Conservation (phyloP, 345 rosid genomes). For the Boechera retrofracta region DNA sequence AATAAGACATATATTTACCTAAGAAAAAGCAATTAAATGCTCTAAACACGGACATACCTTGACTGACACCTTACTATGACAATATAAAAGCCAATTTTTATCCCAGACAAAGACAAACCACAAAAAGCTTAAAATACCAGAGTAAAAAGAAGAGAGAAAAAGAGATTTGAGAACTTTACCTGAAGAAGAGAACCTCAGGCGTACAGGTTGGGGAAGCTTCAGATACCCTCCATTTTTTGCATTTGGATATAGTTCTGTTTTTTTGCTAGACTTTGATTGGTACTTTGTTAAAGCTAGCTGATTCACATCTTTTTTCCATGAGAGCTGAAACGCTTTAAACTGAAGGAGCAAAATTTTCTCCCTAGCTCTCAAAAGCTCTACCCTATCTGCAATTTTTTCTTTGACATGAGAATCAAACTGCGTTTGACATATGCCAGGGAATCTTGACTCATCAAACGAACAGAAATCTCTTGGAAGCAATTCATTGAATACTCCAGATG, state of each 20-base stretch:
- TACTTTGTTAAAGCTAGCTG: conserved; percentile 59
- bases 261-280: conserved; percentile 71
- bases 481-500: conserved; percentile 59
- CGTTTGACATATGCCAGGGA: conserved; percentile 34
- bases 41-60: conserved; percentile 3
- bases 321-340: conserved; percentile 73
- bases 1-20: conserved; percentile 12
- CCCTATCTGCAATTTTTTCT: conserved; percentile 57
- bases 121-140: conserved; percentile 8
- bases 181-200: conserved; percentile 68
- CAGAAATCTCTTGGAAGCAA: conserved; percentile 53
- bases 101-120: neutral
- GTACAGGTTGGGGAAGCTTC: conserved; percentile 71
- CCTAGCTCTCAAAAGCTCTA: conserved; percentile 59
- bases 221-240: conserved; percentile 54
- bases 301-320: conserved; percentile 89
- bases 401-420: conserved; percentile 50
- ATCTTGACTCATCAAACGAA: conserved; percentile 46
- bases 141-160: conserved; percentile 13
- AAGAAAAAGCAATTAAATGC: neutral
- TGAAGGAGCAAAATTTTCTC: conserved; percentile 81
- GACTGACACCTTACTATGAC: conserved; percentile 1
- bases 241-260: conserved; percentile 59
- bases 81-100: conserved; percentile 1
- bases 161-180: conserved; percentile 53